A percentile compares a stretch with the other conserved stretches of the same genome.
phyloP scores from a whole-genome alignment of 805 yeast genomes.

The Teunomyces panamensis region DNA sequence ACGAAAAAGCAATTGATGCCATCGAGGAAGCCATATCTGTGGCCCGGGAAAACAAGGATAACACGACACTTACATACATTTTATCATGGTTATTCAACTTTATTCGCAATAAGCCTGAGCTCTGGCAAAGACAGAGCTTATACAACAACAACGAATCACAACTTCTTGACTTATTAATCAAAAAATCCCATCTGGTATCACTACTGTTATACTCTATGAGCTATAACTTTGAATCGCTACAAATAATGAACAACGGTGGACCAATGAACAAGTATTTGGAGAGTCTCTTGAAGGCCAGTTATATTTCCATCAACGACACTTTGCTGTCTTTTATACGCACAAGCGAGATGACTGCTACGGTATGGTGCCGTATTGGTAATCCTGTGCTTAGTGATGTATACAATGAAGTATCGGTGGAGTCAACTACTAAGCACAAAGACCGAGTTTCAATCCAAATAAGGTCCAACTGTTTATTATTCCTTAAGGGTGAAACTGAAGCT shows the following conservation, averaged over 20 bases:
- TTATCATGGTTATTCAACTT: slow-evolving; percentile 74
- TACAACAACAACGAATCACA: slow-evolving; percentile 58
- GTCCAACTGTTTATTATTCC: slow-evolving; percentile 31
- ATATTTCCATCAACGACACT: slow-evolving; percentile 51
- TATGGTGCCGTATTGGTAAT: slow-evolving; percentile 55
- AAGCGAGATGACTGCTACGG: slow-evolving; percentile 43
- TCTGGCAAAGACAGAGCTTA: slow-evolving; percentile 45
- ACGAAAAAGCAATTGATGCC: slow-evolving; percentile 68
- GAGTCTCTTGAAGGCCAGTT: slow-evolving; percentile 54
- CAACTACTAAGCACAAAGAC: slow-evolving; percentile 37
- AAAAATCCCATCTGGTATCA: slow-evolving; percentile 51
- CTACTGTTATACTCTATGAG: slow-evolving; percentile 55
- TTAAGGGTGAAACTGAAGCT: slow-evolving; percentile 38
- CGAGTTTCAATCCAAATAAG: slow-evolving; percentile 38
- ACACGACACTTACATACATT: slow-evolving; percentile 65
- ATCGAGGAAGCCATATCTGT: slow-evolving; percentile 85
- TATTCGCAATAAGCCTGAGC: slow-evolving; percentile 62
- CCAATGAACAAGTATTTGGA: slow-evolving; percentile 47
- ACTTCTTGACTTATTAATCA: slow-evolving; percentile 58
- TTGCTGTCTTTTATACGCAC: slow-evolving; percentile 42
- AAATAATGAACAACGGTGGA: slow-evolving; percentile 51
- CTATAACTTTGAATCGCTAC: slow-evolving; percentile 61
- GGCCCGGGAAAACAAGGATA: slow-evolving; percentile 82
- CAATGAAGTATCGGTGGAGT: slow-evolving; percentile 43
- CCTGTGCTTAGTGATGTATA: slow-evolving; percentile 46